These are phyloP conservation scores for Apiospora kogelbergensis DNA, from an alignment of 2,329 filamentous ascomycete species.

Conservation along the genomic window DNA sequence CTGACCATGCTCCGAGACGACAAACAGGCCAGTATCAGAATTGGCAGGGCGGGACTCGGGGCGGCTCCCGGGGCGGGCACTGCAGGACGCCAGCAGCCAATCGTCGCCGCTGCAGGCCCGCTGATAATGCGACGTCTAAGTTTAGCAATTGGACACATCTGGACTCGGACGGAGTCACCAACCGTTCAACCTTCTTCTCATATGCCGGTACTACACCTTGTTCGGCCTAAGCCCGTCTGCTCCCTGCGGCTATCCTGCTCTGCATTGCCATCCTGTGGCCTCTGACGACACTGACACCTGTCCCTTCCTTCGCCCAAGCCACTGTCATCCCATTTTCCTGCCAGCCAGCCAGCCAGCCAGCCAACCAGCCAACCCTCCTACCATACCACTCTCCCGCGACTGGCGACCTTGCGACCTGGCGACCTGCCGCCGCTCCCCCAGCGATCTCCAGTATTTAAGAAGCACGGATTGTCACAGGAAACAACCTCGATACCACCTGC, in stretches of 20 bases:
- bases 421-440: neutral
- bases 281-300: conserved; percentile 7
- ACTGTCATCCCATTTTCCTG: neutral
- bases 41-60: neutral
- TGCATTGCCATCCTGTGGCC: neutral
- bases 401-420: too few relatives aligned
- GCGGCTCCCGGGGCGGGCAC: neutral
- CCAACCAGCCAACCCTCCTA: neutral
- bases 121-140: neutral
- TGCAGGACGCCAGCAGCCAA: too few relatives aligned
- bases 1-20: neutral
- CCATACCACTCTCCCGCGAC: neutral
- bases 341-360: neutral
- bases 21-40: conserved; percentile 1
- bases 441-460: conserved; percentile 3
- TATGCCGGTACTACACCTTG: neutral
- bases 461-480: conserved; percentile 5
- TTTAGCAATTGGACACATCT: neutral
- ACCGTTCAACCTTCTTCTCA: neutral
- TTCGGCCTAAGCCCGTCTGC: neutral
- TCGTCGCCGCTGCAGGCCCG: neutral
- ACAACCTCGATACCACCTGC: conserved; percentile 1
- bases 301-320: neutral
- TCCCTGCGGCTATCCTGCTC: neutral
- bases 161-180: neutral